Evolutionary conservation across 805 yeast genomes (phyloP).

Genomic region (Scheffersomyces ergatensis): DNA sequence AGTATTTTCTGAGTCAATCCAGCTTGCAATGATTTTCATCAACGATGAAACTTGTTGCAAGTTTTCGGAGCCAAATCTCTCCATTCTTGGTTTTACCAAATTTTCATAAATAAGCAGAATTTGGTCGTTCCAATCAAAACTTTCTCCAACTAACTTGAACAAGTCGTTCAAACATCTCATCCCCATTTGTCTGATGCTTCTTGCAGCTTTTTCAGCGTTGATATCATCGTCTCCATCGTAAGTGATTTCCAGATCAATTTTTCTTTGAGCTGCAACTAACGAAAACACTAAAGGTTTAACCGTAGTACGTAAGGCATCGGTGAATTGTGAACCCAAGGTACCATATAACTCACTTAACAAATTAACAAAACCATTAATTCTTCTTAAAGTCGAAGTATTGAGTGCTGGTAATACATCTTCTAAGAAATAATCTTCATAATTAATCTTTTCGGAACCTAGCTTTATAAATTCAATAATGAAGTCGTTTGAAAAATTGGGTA

Average conservation of each 20-base stretch:
- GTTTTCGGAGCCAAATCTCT: slow-evolving; percentile 70
- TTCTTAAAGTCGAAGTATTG: slow-evolving; percentile 32
- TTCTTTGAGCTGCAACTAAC: slow-evolving; percentile 50
- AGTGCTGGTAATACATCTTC: slow-evolving; percentile 7
- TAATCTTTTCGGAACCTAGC: slow-evolving; percentile 58
- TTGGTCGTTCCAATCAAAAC: slow-evolving; percentile 54
- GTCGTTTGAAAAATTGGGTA: slow-evolving; percentile 54
- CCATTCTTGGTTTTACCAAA: slow-evolving; percentile 65
- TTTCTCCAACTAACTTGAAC: slow-evolving; percentile 50
- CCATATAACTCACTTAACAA: slow-evolving; percentile 54
- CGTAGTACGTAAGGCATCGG: slow-evolving; percentile 46
- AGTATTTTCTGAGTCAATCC: slow-evolving; percentile 46
- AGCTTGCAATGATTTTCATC: slow-evolving; percentile 58
- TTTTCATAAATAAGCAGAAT: slow-evolving; percentile 48
- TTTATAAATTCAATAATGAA: slow-evolving; percentile 59
- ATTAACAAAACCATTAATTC: slow-evolving; percentile 63
- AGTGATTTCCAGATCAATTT: slow-evolving; percentile 4
- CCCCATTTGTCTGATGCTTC: slow-evolving; percentile 64
- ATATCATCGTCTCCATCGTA: slow-evolving; percentile 13
- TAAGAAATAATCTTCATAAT: slow-evolving; percentile 24
- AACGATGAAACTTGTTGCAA: slow-evolving; percentile 80
- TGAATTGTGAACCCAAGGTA: slow-evolving; percentile 58
- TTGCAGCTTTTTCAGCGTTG: slow-evolving; percentile 42
- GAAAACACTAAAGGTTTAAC: slow-evolving; percentile 58
- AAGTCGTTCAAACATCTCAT: slow-evolving; percentile 60